Base-by-base conservation (phyloP, 176 grass and related monocot species). In the Oryza coarctata region DNA sequence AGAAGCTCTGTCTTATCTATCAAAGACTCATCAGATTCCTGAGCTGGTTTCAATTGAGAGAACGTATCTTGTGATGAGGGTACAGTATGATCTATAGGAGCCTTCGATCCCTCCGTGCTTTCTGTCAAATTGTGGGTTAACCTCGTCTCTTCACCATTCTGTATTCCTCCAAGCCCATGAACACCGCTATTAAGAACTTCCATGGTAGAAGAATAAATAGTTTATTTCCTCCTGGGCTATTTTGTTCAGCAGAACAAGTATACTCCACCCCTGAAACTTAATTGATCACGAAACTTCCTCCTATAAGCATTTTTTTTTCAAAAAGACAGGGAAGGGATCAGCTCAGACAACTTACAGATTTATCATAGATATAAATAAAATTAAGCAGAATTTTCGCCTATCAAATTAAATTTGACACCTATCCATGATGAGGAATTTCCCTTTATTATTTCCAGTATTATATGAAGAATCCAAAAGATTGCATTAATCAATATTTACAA, bases 131-230 rank as follows among this genome's bases (percentile, higher is more conserved):
- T 52, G 32, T 32, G 39, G 71, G 58, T 36, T 49, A 28, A 49
- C 35, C 77, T 70, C 85, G 43, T 18, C 44, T 74, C 67, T 72
- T 45, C 62, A 57, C 12, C 44, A 68, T 75, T 68, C 18, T 79
- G 70, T 65, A 27, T 30, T 65, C 26, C 69, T 33, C 18, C 36
- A 71, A 40, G 44, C 7, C 11, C 45, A 12, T 72, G 70, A 25
- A 64, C 66, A 71, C 63, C 76, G 75, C 62, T 81, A 35, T 84
- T 66, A 52, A 63, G 32, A 65, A 63, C 38, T 82, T 94, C 89
- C 70, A 86, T 86, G 58, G 6, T 70, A 65, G 18, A 11, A 47
- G 71, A 41, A 27, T 64, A 82, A 55, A 28, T 65, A 31, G 20
- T 27, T 64, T 33, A 69, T 60, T 60, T 60, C 22, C 63, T 87